Evolutionary conservation across 176 grass and related monocot genomes (phyloP), one percentile per base, ranked within the genome.

Genomic region (Dactylis glomerata): DNA sequence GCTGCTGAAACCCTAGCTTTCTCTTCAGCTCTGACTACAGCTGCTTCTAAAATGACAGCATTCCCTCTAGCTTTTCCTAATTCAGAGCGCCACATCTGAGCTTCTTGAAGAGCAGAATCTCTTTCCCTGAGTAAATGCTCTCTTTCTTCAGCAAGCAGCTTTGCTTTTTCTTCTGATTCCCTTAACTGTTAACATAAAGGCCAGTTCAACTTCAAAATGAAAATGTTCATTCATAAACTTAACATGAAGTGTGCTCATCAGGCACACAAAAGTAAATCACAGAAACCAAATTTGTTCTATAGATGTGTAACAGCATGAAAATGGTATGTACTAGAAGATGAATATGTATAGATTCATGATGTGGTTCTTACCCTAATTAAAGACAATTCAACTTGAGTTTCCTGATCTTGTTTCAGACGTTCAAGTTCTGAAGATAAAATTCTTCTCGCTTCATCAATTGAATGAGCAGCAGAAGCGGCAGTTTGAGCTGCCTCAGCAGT

Each of bases 51-150:
- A 82, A 96, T 86, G 57, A 98, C 89, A 57, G 91, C 96, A 87
- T 89, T 92, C 56, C 94, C 96, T 92, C 96, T 94, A 79, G 96
- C 96, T 90, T 98, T 95, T 84, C 93, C 91, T 68, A 98, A 84
- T 65, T 98, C 93, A 62, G 78, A 98, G 42, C 89, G 93, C 93
- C 93, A 94, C 58, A 94, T 81, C 37, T 96, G 83, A 78, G 86
- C 93, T 76, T 98, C 96, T 86, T 96, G 96, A 86, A 98, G 85
- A 75, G 96, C 87, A 68, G 85, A 92, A 83, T 95, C 96, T 82
- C 89, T 84, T 83, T 95, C 83, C 82, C 74, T 98, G 14, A 95
- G 78, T 55, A 98, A 82, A 44, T 82, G 59, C 12, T 95, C 93
- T 89, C 89, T 87, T 78, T 95, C 85, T 90, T 90, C 91, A 81